Base-by-base conservation (phyloP, 2,329 filamentous ascomycete species). In the Plenodomus tracheiphilus region DNA sequence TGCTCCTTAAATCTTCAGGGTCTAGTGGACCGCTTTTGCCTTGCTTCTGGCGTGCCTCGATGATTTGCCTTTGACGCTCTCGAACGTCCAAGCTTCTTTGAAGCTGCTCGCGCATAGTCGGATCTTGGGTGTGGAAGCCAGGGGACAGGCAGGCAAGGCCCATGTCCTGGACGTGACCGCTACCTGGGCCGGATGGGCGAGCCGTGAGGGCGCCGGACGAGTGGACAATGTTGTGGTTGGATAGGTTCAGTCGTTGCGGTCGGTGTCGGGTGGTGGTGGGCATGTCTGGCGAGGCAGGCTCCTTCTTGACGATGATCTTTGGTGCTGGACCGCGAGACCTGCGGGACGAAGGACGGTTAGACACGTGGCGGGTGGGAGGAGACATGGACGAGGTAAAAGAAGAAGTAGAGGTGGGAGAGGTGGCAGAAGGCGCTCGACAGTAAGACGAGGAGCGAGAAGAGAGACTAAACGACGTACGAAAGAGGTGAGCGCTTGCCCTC, bases 281-380 rank as follows among this genome's bases (percentile, higher is more conserved):
- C 65, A 94, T 84, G 56, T 88, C 88, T 45, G 93, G 93, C 39
- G 93, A 97, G 36, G 88, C 77, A 11, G 92, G 92, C 74, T 99
- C 94, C 75, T 97, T 97, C 80, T 97, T 97, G 51, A 99, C 92
- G 57, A 96, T 82, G 55, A 97, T 95, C 76, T 90, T 92, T 35
- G 89, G 89, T 50, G 80, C 75, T 39, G 75, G 68, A 71, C 76
- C 74, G 70, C 81, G 78, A 74, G 79, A 75, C 79, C 80, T 73
- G 79, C 51, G 59, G 16, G 60, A 62, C 20, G 61, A 64, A 70
- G 60, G 79, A 79, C 66, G 58, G 64, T 68, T 66, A 68, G 61
- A 66, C 47, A 53, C 58, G 47, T 64, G 56, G 49, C 59, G 49
- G 35, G 48, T 48, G 22, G 61, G 60, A 47, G 61, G 62, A 56